A percentile compares a stretch with the other conserved stretches of the same genome.
These are phyloP conservation scores for Yamadazyma dushanensis DNA, from an alignment of 1,139 yeast genomes.

Conservation along the genomic window DNA sequence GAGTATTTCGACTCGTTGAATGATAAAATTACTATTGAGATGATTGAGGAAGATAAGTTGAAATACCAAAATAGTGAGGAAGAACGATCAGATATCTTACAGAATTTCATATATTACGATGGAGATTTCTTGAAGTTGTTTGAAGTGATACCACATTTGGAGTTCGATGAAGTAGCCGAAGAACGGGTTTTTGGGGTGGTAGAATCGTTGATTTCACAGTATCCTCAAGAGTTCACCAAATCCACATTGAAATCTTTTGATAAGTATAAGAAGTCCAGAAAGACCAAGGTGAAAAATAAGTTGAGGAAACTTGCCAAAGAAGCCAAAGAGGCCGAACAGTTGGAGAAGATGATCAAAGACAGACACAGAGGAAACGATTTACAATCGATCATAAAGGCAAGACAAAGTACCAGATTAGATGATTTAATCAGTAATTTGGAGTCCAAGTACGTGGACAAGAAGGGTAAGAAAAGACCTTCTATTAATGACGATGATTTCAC, in stretches of 20 bases:
- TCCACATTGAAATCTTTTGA: conserved; percentile 51
- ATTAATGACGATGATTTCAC: conserved; percentile 36
- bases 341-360: conserved; percentile 50
- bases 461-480: conserved; percentile 37
- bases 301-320: conserved; percentile 53
- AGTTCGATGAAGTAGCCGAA: conserved; percentile 61
- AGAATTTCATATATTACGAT: conserved; percentile 56
- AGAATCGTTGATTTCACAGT: conserved; percentile 50
- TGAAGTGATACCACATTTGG: conserved; percentile 77
- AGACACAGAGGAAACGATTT: conserved; percentile 46
- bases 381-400: conserved; percentile 49
- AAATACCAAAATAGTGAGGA: conserved; percentile 68
- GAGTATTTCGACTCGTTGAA: conserved; percentile 61
- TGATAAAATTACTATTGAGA: conserved; percentile 67
- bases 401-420: conserved; percentile 45
- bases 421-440: conserved; percentile 52
- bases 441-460: conserved; percentile 49
- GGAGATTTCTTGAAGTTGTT: conserved; percentile 73
- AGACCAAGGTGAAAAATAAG: conserved; percentile 46
- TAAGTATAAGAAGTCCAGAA: conserved; percentile 50
- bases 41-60: conserved; percentile 68
- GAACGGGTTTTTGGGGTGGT: conserved; percentile 57
- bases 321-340: conserved; percentile 67
- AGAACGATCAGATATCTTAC: conserved; percentile 64
- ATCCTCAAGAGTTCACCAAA: conserved; percentile 51